Conservation (phyloP, 805 yeast species). For the Candida alai region DNA sequence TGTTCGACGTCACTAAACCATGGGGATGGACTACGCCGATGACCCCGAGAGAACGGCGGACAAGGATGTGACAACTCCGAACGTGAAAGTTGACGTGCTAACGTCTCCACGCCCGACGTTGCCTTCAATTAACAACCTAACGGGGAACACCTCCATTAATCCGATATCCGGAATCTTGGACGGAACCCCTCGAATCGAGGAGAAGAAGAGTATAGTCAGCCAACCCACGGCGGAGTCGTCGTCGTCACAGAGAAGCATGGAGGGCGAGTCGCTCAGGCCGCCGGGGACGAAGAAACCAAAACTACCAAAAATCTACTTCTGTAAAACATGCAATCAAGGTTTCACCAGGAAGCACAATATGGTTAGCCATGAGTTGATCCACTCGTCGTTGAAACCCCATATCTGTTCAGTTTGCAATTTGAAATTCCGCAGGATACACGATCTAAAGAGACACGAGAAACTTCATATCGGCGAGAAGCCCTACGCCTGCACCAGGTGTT, state of each 20-base stretch:
- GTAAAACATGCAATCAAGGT: conserved; percentile 58
- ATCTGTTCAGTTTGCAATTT: conserved; percentile 57
- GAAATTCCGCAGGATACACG: conserved; percentile 69
- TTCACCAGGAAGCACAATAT: conserved; percentile 73
- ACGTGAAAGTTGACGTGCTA: too few species aligned
- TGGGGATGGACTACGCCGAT: too few species aligned
- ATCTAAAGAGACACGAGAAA: conserved; percentile 70
- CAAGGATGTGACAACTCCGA: too few species aligned
- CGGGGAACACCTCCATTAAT: not conserved
- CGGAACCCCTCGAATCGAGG: conserved; percentile 2
- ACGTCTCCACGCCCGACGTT: conserved; percentile 5
- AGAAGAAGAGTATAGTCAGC: not conserved
- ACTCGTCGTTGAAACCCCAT: conserved; percentile 61
- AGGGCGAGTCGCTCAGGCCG: not conserved
- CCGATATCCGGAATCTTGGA: not conserved
- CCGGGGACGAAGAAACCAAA: conserved; percentile 4
- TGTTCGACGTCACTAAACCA: too few species aligned
- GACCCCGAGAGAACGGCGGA: too few species aligned
- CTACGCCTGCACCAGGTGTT: conserved; percentile 56
- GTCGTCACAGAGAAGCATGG: too few species aligned
- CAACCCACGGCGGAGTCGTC: too few species aligned
- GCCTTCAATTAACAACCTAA: conserved; percentile 4
- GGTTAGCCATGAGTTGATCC: conserved; percentile 68
- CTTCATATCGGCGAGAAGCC: conserved; percentile 78
- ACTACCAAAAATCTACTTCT: conserved; percentile 37